Base-by-base conservation (phyloP, 306 rosid genomes). In the Acacia crassicarpa region DNA sequence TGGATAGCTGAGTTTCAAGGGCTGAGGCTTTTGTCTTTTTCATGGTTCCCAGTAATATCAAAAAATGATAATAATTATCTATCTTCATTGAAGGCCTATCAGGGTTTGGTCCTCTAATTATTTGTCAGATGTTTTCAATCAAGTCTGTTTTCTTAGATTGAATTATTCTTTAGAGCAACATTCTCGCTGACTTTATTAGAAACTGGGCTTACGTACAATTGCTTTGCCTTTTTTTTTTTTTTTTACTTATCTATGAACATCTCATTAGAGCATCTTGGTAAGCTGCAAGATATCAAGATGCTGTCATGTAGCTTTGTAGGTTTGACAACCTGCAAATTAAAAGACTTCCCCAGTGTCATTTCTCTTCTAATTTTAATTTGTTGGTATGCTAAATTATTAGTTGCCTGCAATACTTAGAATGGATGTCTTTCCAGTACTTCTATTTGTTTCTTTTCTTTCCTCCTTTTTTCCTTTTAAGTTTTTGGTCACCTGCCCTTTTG, bases 291-390 rank as follows among this genome's bases (percentile, higher is more conserved):
- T 49, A 5, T 49, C 46, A 9, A 73, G 65, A 30, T 73, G 65
- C 65, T n/a, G 5, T n/a, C 65, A 9, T 43, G 46, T 49, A n/a
- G 77, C 41, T 51, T 30, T 49, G 65, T 51, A 49, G 65, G 27
- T 49, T 27, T 73, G 22, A 19, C 32, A 38, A n/a, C 49, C 67
- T 56, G 8, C 22, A 16, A 13, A 40, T 32, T 30, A 38, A 35
- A 67, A 1, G 49, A 23, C 49, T 40, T 67, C 46, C 15, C 30
- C 17, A 19, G 73, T 67, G 49, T 40, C 73, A 22, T 67, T 13
- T 76, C 58, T 74, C 63, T 30, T 20, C 19, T 59, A 59, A 44
- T 41, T 44, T 77, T 30, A 77, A 62, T 17, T 25, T 76, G 69
- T 58, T 41, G 6, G 63, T 76, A 13, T 53, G 40, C 23, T 76